Conservation (phyloP, 169 alveolate genomes). For the Eimeria acervulina region DNA sequence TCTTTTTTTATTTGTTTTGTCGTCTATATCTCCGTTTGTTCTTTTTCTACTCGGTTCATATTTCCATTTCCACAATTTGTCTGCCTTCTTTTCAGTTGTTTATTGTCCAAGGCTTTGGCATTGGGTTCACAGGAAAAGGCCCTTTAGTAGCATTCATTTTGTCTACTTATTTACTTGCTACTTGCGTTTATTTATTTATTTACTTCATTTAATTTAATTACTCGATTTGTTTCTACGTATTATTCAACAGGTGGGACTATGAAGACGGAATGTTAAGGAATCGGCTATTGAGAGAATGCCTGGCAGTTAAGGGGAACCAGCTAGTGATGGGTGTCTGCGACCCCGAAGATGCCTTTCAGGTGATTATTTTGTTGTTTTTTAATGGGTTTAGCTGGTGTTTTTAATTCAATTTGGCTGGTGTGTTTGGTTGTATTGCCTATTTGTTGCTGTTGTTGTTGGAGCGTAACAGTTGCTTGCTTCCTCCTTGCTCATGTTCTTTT, state of each 20-base stretch:
- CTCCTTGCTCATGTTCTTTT: no score
- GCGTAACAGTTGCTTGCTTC: no score
- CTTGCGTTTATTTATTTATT: not conserved
- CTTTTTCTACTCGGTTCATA: no score
- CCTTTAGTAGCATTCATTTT: not conserved
- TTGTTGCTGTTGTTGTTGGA: no score
- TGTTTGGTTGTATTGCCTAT: no score
- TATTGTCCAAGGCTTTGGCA: no score
- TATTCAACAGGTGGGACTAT: slow-evolving; percentile 30
- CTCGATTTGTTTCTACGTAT: no score
- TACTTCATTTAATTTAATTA: not conserved
- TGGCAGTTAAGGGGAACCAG: not conserved
- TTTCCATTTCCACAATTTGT: no score
- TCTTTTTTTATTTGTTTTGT: no score
- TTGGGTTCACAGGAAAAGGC: no score
- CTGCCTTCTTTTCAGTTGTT: no score
- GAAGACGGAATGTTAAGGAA: slow-evolving; percentile 29
- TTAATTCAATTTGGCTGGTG: not conserved
- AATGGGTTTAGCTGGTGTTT: not conserved
- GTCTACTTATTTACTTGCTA: not conserved
- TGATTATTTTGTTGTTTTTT: not conserved
- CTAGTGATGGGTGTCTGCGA: not conserved
- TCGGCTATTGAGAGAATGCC: slow-evolving; percentile 4
- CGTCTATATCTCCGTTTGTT: no score
- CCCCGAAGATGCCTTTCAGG: not conserved